Conservation (phyloP, 2,329 filamentous ascomycete species). For the Fusarium sp. region DNA sequence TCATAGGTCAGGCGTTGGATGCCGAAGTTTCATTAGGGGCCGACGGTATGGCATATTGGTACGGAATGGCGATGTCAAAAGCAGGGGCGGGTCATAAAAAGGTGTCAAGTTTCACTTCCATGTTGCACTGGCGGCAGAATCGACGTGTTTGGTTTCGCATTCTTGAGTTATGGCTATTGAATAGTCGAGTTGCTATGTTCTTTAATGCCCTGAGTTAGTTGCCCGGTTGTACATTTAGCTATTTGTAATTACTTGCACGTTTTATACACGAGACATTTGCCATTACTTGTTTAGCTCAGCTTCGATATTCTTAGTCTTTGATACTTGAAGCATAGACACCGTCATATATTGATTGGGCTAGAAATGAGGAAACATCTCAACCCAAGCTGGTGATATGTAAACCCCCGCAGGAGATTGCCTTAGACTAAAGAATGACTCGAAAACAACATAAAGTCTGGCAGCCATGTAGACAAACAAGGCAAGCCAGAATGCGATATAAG, state of each 20-base stretch:
- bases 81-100: constrained; percentile 1
- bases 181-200: constrained; percentile 20
- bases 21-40: constrained; percentile 30
- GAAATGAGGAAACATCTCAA: not conserved
- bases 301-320: not conserved
- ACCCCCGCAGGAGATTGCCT: not conserved
- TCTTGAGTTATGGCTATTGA: constrained; percentile 27
- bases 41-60: not conserved
- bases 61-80: constrained; percentile 11
- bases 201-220: not conserved
- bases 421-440: not conserved
- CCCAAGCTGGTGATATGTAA: not conserved
- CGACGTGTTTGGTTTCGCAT: constrained; percentile 17
- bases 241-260: constrained; percentile 31
- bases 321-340: no score
- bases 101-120: constrained; percentile 10
- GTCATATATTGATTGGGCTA: not conserved
- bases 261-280: not conserved
- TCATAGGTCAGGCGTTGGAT: constrained; percentile 33
- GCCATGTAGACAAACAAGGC: not conserved
- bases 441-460: not conserved
- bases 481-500: not conserved
- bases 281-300: not conserved
- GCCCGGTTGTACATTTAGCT: constrained; percentile 25
- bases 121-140: constrained; percentile 13